Conservation (phyloP, 148 eudicot genomes). For the Nepenthes gracilis region DNA sequence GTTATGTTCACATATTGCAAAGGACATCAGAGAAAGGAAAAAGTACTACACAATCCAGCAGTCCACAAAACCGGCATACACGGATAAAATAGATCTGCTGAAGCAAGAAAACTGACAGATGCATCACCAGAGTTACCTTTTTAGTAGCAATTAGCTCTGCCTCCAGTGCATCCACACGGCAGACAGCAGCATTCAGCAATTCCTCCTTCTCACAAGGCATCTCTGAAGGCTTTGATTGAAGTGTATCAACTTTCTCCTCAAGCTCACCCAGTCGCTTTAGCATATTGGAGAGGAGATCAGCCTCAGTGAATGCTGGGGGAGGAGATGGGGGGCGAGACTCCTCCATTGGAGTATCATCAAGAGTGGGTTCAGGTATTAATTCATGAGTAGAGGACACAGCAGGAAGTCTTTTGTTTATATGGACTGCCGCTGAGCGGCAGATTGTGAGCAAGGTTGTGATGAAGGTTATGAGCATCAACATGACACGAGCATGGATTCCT, state of each 20-base stretch:
- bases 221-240: conserved; percentile 59
- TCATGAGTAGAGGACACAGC: conserved; percentile 20
- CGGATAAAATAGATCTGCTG: not conserved
- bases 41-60: no score
- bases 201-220: conserved; percentile 70
- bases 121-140: conserved; percentile 38
- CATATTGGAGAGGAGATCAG: conserved; percentile 44
- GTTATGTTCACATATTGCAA: no score
- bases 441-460: conserved; percentile 39
- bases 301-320: conserved; percentile 39
- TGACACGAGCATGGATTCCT: conserved; percentile 32
- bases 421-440: conserved; percentile 32
- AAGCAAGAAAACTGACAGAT: not conserved
- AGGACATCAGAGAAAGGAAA: no score
- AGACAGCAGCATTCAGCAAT: conserved; percentile 59
- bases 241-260: conserved; percentile 54
- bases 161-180: conserved; percentile 62
- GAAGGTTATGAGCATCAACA: conserved; percentile 51
- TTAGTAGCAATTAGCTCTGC: conserved; percentile 83
- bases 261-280: conserved; percentile 49
- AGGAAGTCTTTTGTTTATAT: conserved; percentile 40
- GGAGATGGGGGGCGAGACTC: conserved; percentile 65
- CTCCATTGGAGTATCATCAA: conserved; percentile 27
- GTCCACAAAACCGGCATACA: no score
- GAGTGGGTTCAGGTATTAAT: conserved; percentile 25